Evolutionary conservation across 495 filamentous ascomycete genomes (phyloP), one percentile per base, ranked within the genome.

Genomic region (Cairneyella variabilis): DNA sequence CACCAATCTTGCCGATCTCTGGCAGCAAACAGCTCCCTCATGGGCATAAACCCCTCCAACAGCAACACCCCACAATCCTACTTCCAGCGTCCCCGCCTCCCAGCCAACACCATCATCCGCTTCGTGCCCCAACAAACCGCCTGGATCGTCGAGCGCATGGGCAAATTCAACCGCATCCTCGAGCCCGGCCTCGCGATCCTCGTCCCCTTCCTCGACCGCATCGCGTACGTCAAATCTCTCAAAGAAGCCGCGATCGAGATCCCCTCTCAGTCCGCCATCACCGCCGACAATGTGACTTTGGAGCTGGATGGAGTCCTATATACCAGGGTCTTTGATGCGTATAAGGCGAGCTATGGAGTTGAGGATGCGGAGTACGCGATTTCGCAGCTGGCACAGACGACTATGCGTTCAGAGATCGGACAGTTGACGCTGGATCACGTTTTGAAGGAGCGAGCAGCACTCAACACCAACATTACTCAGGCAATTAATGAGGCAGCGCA

Each of bases 101-200:
- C 93, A 20, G 86, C 91, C 50, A 98, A 97, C 72, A 97, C 95
- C 21, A 77, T 98, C 59, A 78, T 98, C 57, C 90, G 91, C 50
- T 98, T 98, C 74, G 95, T 98, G 23, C 93, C 95, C 9, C 95
- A 98, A 70, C 93, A 97, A 74, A 96, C 92, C 50, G 95, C 93
- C 74, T 98, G 95, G 95, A 90, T 98, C 53, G 93, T 98, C 34
- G 95, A 98, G 73, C 89, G 93, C 56, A 98, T 98, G 93, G 93
- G 93, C 43, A 92, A 91, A 66, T 98, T 93, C 75, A 82, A 89
- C 71, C 79, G 90, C 21, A 97, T 97, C 58, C 71, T 98, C 44
- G 79, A 96, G 56, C 93, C 93, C 0, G 93, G 93, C 49, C 72
- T 98, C 34, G 90, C 95, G 5, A 80, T 98, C 59, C 71, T 98